These are phyloP conservation scores for Diaporthe australafricana DNA, from an alignment of 2,329 filamentous ascomycete species.

Conservation along the genomic window DNA sequence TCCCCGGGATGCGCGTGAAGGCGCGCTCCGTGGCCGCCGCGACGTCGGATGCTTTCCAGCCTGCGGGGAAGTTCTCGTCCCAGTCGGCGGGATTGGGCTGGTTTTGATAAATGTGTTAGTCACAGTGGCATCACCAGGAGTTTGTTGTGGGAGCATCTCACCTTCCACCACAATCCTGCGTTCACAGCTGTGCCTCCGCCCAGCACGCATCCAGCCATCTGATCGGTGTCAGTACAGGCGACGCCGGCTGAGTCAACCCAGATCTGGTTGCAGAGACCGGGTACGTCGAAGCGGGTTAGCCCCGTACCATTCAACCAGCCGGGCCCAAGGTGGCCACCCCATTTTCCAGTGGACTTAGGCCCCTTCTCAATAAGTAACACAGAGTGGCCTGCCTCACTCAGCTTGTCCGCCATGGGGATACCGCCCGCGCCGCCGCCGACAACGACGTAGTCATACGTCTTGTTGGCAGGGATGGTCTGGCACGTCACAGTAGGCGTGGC, in stretches of 20 bases:
- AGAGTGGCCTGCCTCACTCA: constrained; percentile 69
- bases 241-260: constrained; percentile 71
- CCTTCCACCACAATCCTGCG: constrained; percentile 71
- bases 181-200: constrained; percentile 73
- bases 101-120: not conserved
- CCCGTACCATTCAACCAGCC: constrained; percentile 68
- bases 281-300: constrained; percentile 73
- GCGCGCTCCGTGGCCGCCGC: constrained; percentile 68
- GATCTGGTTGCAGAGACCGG: constrained; percentile 75
- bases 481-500: constrained; percentile 31
- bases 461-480: constrained; percentile 19
- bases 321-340: constrained; percentile 68
- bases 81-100: constrained; percentile 72
- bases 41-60: constrained; percentile 77
- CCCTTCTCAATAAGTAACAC: constrained; percentile 69
- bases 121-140: accelerated
- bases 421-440: constrained; percentile 71
- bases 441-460: constrained; percentile 70
- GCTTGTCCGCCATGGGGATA: constrained; percentile 67
- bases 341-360: constrained; percentile 68
- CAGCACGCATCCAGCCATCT: constrained; percentile 75
- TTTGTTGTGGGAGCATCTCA: not conserved
- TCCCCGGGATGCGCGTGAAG: constrained; percentile 78
- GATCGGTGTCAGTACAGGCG: constrained; percentile 72
- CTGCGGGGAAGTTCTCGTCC: constrained; percentile 77